A percentile compares a stretch with the other conserved stretches of the same genome.
Evolutionary conservation across 345 rosid species (phyloP).

Genomic region (Acer campestre): DNA sequence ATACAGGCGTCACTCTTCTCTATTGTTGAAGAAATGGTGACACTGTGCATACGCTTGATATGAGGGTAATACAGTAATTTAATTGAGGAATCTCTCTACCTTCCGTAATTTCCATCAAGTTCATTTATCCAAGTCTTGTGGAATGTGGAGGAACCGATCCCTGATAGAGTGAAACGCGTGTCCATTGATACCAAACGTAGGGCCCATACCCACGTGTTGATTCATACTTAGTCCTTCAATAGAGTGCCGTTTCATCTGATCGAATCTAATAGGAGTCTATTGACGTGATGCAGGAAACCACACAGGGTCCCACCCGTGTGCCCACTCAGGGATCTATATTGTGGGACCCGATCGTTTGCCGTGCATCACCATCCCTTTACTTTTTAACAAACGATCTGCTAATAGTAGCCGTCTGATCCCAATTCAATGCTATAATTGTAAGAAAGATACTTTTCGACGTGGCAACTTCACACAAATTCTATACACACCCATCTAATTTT

Average conservation of each 20-base stretch:
- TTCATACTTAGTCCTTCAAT: not conserved
- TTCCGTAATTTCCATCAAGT: not conserved
- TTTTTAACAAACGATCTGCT: not conserved
- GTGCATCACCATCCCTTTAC: conserved; percentile 18
- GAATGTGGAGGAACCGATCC: conserved; percentile 7
- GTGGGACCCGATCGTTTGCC: conserved; percentile 19
- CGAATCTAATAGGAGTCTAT: not conserved
- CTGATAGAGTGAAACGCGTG: conserved; percentile 2
- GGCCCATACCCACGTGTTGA: not conserved
- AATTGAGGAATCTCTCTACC: not conserved
- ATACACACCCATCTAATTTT: conserved; percentile 4
- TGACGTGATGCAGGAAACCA: not conserved
- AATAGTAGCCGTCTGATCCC: conserved; percentile 11
- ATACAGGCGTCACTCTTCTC: not conserved
- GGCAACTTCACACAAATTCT: conserved; percentile 8
- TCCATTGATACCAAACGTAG: not conserved
- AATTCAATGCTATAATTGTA: not conserved
- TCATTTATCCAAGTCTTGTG: not conserved
- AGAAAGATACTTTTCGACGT: not conserved
- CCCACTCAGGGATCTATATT: not conserved
- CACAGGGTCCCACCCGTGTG: not conserved
- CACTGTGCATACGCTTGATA: not conserved
- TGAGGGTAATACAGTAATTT: not conserved
- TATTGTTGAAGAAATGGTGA: not conserved
- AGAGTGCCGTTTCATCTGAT: conserved; percentile 9